Evolutionary conservation across 371 early-diverging fungal species (phyloP), one percentile per base, ranked within the genome.

Genomic region (Globomyces sp.): DNA sequence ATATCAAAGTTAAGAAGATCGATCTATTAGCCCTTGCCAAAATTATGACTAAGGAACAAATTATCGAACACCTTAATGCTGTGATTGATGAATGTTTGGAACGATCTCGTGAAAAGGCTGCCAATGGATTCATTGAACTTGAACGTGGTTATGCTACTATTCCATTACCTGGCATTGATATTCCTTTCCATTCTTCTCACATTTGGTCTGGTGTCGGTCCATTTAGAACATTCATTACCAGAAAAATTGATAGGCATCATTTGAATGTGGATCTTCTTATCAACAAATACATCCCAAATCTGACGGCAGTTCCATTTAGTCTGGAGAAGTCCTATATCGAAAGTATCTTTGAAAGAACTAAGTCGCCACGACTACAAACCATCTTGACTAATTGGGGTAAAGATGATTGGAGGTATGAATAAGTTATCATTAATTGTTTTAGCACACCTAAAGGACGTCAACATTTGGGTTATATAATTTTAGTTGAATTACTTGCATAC

Each of bases 131-230:
- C 57, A 77, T 94, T 65, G 73, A 77, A 53, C 87, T 90, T 46
- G 93, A 92, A 69, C 92, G 97, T 71, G 95, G 95, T 58, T 80
- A 87, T 66, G 94, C 96, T 37, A 94, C 98, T 43, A 92, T 95
- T 40, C 96, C 96, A 50, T 75, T 97, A 36, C 83, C 85, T 24
- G 96, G 96, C 67, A 92, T 97, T 64, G 98, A 97, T 74, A 93
- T 97, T 59, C 98, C 98, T 55, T 97, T 96, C 91, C 98, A 97
- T 81, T 96, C 96, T 2, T 85, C 87, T 63, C 92, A 93, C 89
- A 84, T 97, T 74, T 77, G 89, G 45, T 87, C 86, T 65, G 95
- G 96, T 76, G 94, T 96, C 61, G 82, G 85, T 50, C 91, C 94
- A 57, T 96, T 97, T 93, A 92, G 96, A 69, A 86, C 87, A 65